Evolutionary conservation across 1,139 yeast species (phyloP), one percentile per base, ranked within the genome.

Genomic region (Geotrichum restrictum): DNA sequence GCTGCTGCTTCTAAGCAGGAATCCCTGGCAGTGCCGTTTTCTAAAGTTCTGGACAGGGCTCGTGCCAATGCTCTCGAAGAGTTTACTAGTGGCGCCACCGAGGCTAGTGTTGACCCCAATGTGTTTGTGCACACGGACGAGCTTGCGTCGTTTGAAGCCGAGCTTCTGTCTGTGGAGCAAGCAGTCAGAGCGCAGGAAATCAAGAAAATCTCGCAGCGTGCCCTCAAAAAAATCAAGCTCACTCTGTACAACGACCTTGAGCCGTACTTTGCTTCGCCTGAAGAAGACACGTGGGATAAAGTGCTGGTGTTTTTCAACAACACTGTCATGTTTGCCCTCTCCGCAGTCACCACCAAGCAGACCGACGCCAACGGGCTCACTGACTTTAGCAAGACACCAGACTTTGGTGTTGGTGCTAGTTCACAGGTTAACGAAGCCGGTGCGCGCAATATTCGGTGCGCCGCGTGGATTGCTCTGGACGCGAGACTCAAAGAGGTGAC

Each of bases 381-480:
- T 4, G 39, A 37, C 21, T 24, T 39, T 1, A 66, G 55, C 8
- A 22, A 14, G 10, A 43, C 66, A 0, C 76, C 70, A 58, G 89
- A 88, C 62, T 87, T 88, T 62, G 80, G 78, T 22, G 71, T 85
- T 33, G 96, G 88, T 1, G 76, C 83, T 1, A 53, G 74, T 1
- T 64, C 61, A 0, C 74, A 69, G 1, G 73, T 71, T 29, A 83
- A 82, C 61, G 59, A 58, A 1, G 61, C 62, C 2, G 75, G 81
- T 1, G 68, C 71, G 8, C 64, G 66, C 21, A 74, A 72, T 44
- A 72, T 88, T 51, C 72, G 76, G 48, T 74, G 74, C 58, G 71
- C 74, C 46, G 77, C 88, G 1, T 91, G 98, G 97, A 65, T 72
- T 36, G 70, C 74, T 31, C 79, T 89, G 58, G 78, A 82, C 57